These are phyloP conservation scores for Castanea mollissima DNA, from an alignment of 306 rosid species.

Conservation along the genomic window DNA sequence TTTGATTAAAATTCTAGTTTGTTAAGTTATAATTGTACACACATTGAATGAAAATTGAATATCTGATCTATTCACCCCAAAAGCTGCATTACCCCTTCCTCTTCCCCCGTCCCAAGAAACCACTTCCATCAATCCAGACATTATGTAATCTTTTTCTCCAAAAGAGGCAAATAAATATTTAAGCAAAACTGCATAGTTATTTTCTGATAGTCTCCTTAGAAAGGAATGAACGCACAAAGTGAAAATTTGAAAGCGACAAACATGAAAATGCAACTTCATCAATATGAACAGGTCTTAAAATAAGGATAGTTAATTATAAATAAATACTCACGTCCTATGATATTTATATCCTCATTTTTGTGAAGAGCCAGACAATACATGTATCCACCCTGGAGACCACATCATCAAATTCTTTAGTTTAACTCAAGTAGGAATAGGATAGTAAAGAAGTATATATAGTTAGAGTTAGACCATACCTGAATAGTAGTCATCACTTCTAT, in stretches of 20 bases:
- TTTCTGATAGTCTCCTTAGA: background rate
- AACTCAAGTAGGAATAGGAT: slow-evolving; percentile 5
- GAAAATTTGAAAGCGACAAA: background rate
- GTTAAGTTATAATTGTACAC: too few species aligned
- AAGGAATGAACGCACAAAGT: background rate
- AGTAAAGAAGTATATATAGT: background rate
- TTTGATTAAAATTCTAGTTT: too few species aligned
- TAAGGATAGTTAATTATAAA: background rate
- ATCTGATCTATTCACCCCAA: background rate
- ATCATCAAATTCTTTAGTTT: slow-evolving; percentile 18
- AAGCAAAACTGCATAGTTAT: background rate
- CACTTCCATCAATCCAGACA: background rate
- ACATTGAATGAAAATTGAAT: background rate
- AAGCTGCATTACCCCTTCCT: too few species aligned
- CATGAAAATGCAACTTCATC: background rate
- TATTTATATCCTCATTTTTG: slow-evolving; percentile 55
- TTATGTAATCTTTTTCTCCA: background rate
- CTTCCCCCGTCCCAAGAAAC: background rate
- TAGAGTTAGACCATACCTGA: slow-evolving; percentile 25
- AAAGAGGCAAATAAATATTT: background rate
- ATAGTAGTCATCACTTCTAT: background rate
- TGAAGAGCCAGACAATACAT: slow-evolving; percentile 52
- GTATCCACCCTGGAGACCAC: slow-evolving; percentile 37
- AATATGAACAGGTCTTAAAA: background rate
- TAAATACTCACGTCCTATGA: slow-evolving; percentile 87